Percentiles rank a stretch among this genome's conserved stretches.
phyloP scores from a whole-genome alignment of 2,329 filamentous ascomycete genomes.

The Alternaria incomplexa region DNA sequence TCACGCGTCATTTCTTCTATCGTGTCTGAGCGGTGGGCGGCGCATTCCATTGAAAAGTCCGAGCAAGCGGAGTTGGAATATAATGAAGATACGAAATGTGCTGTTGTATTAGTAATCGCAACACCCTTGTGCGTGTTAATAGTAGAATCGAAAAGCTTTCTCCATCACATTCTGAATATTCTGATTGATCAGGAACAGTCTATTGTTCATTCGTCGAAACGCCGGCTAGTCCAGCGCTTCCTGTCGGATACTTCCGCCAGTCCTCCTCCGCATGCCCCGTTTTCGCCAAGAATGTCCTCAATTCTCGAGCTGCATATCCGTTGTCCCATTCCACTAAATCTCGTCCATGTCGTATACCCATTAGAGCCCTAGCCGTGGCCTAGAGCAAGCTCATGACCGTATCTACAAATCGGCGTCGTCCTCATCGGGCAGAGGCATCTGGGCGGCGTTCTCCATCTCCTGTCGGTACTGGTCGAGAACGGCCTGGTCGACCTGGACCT shows the following conservation, averaged over 20 bases:
- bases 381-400: slow-evolving; percentile 32
- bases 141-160: neutral
- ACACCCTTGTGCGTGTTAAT: neutral
- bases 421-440: slow-evolving; percentile 91
- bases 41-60: neutral
- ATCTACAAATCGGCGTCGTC: slow-evolving; percentile 73
- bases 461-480: slow-evolving; percentile 82
- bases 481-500: slow-evolving; percentile 84
- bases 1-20: neutral
- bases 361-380: slow-evolving; percentile 25
- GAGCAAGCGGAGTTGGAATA: neutral
- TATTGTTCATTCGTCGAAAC: slow-evolving; percentile 39
- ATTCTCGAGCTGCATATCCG: slow-evolving; percentile 26
- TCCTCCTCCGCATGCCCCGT: slow-evolving; percentile 27
- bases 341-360: slow-evolving; percentile 38
- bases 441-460: slow-evolving; percentile 84
- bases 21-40: neutral
- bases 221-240: slow-evolving; percentile 43
- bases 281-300: slow-evolving; percentile 38
- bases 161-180: neutral
- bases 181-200: slow-evolving; percentile 17
- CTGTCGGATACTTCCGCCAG: slow-evolving; percentile 27
- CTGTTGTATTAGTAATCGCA: neutral
- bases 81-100: slow-evolving; percentile 3
- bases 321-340: slow-evolving; percentile 30